phyloP scores from a whole-genome alignment of 352 stramenopile species.

The Globisporangium parvum region DNA sequence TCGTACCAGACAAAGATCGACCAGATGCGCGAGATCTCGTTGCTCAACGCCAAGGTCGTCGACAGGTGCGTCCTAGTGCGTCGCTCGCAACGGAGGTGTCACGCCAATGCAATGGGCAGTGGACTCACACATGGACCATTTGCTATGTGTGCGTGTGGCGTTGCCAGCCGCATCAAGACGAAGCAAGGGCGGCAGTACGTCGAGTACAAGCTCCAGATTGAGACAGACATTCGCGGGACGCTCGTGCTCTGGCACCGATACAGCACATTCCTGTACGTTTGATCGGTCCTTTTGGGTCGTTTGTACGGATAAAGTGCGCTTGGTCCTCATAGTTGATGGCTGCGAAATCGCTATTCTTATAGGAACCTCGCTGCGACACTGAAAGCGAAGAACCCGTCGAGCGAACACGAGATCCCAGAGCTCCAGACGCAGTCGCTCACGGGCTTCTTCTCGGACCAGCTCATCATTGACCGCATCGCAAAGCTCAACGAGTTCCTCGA shows the following conservation, averaged over 20 bases:
- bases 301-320: background rate
- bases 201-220: constrained; percentile 86
- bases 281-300: background rate
- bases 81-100: too few relatives aligned
- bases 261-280: constrained; percentile 79
- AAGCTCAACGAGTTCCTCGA: constrained; percentile 86
- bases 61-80: constrained; percentile 43
- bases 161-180: constrained; percentile 69
- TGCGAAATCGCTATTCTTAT: background rate
- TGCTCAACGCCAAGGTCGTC: constrained; percentile 80
- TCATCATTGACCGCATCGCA: constrained; percentile 82
- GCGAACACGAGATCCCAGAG: constrained; percentile 68
- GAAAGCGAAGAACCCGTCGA: constrained; percentile 74
- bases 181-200: constrained; percentile 84
- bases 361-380: constrained; percentile 76
- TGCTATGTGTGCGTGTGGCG: background rate
- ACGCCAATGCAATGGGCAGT: background rate
- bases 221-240: constrained; percentile 82
- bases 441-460: constrained; percentile 77
- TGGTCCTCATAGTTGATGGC: background rate
- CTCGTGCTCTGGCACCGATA: constrained; percentile 86
- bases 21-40: constrained; percentile 81
- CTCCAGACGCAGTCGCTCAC: constrained; percentile 80
- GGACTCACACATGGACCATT: background rate
- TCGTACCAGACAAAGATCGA: constrained; percentile 88